Evolutionary conservation across 495 filamentous ascomycete species (phyloP), one percentile per base, ranked within the genome.

Genomic region (Lophiostoma macrostomum): DNA sequence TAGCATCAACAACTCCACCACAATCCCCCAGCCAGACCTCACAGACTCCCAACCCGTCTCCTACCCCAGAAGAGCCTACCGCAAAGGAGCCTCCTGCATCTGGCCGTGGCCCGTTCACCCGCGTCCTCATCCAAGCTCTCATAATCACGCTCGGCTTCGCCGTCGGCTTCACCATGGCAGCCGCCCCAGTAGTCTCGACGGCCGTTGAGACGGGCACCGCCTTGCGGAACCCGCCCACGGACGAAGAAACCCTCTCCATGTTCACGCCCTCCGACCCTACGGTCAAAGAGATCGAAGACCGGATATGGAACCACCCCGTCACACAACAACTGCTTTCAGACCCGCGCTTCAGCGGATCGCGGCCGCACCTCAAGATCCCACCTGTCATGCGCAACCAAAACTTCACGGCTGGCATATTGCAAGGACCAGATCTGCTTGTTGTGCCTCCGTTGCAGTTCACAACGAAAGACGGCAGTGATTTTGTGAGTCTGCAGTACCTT

Each of bases 301-400:
- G 79, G 63, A 88, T 97, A 64, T 76, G 80, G 63, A 80, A 73
- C 53, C 90, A 95, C 71, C 88, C 88, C 6, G 62, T 96, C 5
- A 73, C 82, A 11, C 60, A 71, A 4, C 74, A 75, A 12, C 74
- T 96, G n/a, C 83, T 89, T 22, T 70, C 69, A 13, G 76, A 86
- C 60, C 75, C 83, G 10, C 79, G 77, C 3, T 88, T 84, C 69
- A 75, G 74, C 19, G 91, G 94, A 65, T 82, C 85, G 14, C 79
- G 94, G 28, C 94, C 94, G 18, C 87, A 96, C 66, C 69, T 96
- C 60, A 91, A 90, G 67, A 84, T 96, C 61, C 88, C 90, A 0
- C 70, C 74, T 31, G 47, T 70, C 1, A 73, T 85, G 66, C 83
- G 85, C 27, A 65, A 64, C 1, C 82, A 88, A 67, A 95, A 83